Evolutionary conservation across 2,329 filamentous ascomycete species (phyloP), one percentile per base, ranked within the genome.

Genomic region (Paecilomyces formosus): DNA sequence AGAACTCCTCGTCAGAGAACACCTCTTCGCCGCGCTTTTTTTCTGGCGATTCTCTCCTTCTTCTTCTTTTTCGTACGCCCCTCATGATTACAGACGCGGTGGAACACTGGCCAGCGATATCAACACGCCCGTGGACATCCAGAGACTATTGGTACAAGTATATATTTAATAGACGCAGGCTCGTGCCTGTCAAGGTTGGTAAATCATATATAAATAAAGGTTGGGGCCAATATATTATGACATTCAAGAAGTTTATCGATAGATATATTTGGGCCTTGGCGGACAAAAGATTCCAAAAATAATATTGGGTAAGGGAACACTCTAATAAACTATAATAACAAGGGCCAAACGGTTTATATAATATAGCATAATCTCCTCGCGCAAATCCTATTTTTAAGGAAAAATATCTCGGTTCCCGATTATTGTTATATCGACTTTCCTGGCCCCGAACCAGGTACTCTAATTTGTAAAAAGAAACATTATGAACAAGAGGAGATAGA

Each of bases 291-390:
- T 6, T n/a, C 55, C 39, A 28, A 35, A 15, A 30, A 56, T 15
- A 18, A 49, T 51, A 15, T 15, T 3, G 35, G 35, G n/a, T 39
- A 57, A 11, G 54, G 55, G 2, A 45, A 57, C n/a, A 15, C 35
- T n/a, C 13, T 1, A 9, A 55, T 60, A 51, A 56, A 57, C 50
- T 24, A 63, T 9, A 57, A 58, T 9, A 57, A 66, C 56, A 62
- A 66, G 4, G 61, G 55, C 1, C 66, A 74, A 50, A 85, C 81
- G 11, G 90, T 87, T 12, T 99, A 99, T 71, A 84, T 99, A 51
- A 94, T 94, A 7, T 94, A 99, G 70, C 91, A 97, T 74, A 85
- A 93, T 64, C 82, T 99, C 35, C 87, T 97, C 66, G 74, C 81
- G 0, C 94, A 97, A 69, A 87, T 99, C 12, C 92, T 92, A 0